Evolutionary conservation across 2,329 filamentous ascomycete genomes (phyloP).

Genomic region (Penicillium sp.): DNA sequence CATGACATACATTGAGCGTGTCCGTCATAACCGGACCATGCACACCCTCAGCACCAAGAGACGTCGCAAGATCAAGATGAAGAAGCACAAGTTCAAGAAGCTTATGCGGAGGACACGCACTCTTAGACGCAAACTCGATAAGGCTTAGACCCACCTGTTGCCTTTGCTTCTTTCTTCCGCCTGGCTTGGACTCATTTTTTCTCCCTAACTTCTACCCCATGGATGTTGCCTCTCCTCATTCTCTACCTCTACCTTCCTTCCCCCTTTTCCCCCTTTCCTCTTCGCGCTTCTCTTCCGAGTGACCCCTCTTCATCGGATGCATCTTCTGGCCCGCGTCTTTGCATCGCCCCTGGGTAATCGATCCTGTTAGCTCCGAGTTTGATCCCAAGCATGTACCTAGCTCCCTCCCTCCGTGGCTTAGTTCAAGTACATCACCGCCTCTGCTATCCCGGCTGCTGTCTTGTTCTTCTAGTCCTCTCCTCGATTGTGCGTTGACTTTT

Average conservation of each 20-base stretch:
- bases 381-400: slow-evolving; percentile 16
- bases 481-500: too few species aligned
- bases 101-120: slow-evolving; percentile 88
- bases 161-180: slow-evolving; percentile 9
- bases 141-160: slow-evolving; percentile 37
- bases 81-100: slow-evolving; percentile 99
- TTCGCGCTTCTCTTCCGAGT: too few species aligned
- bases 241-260: too few species aligned
- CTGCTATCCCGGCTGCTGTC: too few species aligned
- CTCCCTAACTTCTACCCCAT: too few species aligned
- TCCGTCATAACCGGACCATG: slow-evolving; percentile 57
- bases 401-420: neutral
- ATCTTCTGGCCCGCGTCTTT: slow-evolving; percentile 18
- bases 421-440: too few species aligned
- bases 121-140: slow-evolving; percentile 75
- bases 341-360: slow-evolving; percentile 17
- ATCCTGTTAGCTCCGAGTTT: slow-evolving; percentile 15
- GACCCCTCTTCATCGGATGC: slow-evolving; percentile 12
- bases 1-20: slow-evolving; percentile 60
- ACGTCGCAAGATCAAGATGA: slow-evolving; percentile 95
- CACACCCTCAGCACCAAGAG: slow-evolving; percentile 83
- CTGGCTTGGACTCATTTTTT: slow-evolving; percentile 3
- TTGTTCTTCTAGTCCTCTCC: too few species aligned
- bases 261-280: too few species aligned
- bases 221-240: too few species aligned